Percentiles rank a stretch among this genome's conserved stretches.
phyloP scores from a whole-genome alignment of 768 basidiomycete genomes.

The Tricholoma matsutake region DNA sequence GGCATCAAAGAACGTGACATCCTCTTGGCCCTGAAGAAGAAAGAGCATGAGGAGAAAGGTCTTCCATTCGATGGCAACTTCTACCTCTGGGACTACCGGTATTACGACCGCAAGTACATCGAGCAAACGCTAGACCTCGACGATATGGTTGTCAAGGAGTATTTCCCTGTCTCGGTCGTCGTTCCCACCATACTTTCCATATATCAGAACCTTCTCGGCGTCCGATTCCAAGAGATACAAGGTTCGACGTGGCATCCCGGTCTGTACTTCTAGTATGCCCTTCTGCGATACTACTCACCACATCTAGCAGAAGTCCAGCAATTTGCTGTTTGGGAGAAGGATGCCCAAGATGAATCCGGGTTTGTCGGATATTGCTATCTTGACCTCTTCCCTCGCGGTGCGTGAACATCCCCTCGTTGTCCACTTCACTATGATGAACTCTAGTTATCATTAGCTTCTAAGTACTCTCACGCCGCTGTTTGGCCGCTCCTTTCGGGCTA shows the following conservation, averaged over 20 bases:
- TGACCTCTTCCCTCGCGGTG: constrained; percentile 83
- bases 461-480: constrained; percentile 86
- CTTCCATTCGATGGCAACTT: constrained; percentile 69
- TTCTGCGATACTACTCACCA: neutral
- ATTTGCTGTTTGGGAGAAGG: constrained; percentile 82
- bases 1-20: constrained; percentile 62
- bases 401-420: constrained; percentile 11
- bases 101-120: constrained; percentile 63
- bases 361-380: constrained; percentile 88
- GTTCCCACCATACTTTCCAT: constrained; percentile 80
- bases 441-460: constrained; percentile 45
- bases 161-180: constrained; percentile 83
- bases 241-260: constrained; percentile 79
- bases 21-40: constrained; percentile 71
- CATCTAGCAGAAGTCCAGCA: constrained; percentile 65
- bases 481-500: constrained; percentile 76
- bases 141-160: constrained; percentile 79
- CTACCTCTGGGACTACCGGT: constrained; percentile 84
- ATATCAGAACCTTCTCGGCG: constrained; percentile 79
- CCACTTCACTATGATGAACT: neutral
- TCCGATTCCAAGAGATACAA: constrained; percentile 64
- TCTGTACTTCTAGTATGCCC: constrained; percentile 22
- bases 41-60: constrained; percentile 60
- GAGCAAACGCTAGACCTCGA: constrained; percentile 70
- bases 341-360: constrained; percentile 62